Conservation (phyloP, 2,329 filamentous ascomycete species). For the Pseudopithomyces maydicus region DNA sequence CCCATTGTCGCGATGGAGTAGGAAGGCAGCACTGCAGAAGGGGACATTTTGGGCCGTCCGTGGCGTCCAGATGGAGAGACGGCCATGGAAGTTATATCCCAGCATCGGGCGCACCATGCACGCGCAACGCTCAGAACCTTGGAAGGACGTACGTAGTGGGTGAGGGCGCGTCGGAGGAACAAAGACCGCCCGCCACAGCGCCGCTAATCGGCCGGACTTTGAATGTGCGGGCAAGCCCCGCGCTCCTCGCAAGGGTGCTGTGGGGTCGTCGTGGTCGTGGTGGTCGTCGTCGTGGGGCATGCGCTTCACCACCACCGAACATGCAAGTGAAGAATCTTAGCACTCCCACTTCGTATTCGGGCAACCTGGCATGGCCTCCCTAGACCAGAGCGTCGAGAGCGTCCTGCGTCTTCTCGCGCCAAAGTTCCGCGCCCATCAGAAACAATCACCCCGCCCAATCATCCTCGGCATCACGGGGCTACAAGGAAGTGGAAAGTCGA, state of each 20-base stretch:
- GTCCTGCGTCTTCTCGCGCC: constrained; percentile 35
- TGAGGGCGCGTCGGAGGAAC: background rate
- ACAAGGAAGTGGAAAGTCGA: constrained; percentile 92
- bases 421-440: constrained; percentile 25
- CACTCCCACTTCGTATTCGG: background rate
- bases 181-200: background rate
- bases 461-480: constrained; percentile 89
- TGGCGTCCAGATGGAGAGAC: background rate
- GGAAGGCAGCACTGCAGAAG: constrained; percentile 25
- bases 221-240: background rate
- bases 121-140: background rate
- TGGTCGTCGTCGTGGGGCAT: background rate
- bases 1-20: constrained; percentile 57
- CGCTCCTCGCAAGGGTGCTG: too few species aligned
- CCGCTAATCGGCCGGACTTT: background rate
- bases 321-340: background rate
- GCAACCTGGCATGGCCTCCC: constrained; percentile 24
- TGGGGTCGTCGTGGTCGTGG: too few species aligned
- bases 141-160: too few species aligned
- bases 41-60: constrained; percentile 30
- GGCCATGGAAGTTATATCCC: background rate
- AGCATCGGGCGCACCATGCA: background rate
- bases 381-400: constrained; percentile 35
- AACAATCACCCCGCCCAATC: constrained; percentile 64
- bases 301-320: background rate